These are phyloP conservation scores for Calonectria hongkongensis DNA, from an alignment of 2,329 filamentous ascomycete species.

Conservation along the genomic window DNA sequence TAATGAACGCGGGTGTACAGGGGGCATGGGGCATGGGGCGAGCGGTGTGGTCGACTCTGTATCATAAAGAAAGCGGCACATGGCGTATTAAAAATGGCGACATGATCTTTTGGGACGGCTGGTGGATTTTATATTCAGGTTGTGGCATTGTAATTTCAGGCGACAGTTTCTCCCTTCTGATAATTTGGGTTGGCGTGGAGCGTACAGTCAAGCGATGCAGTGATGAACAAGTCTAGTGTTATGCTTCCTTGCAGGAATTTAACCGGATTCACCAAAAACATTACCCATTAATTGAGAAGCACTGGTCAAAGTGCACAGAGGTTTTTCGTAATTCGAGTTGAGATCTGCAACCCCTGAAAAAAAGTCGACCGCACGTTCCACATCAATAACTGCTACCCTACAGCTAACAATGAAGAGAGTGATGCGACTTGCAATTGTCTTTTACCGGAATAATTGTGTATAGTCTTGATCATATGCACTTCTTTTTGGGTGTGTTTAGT, in stretches of 20 bases:
- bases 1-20: constrained; percentile 6
- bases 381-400: too few relatives aligned
- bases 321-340: too few relatives aligned
- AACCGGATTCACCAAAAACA: background rate
- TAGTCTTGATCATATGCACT: too few relatives aligned
- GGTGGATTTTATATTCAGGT: constrained; percentile 3
- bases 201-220: background rate
- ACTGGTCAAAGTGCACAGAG: too few relatives aligned
- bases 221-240: background rate
- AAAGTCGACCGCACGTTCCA: too few relatives aligned
- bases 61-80: constrained; percentile 25
- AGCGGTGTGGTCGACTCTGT: constrained; percentile 33
- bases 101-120: constrained; percentile 38
- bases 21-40: background rate
- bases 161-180: constrained; percentile 29
- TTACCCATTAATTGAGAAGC: too few relatives aligned
- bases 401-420: too few relatives aligned
- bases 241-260: too few relatives aligned
- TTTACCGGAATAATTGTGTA: too few relatives aligned
- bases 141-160: constrained; percentile 15
- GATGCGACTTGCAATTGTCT: too few relatives aligned
- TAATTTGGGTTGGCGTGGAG: background rate
- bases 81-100: constrained; percentile 29
- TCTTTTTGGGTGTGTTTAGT: too few relatives aligned
- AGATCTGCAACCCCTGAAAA: too few relatives aligned